Evolutionary conservation across 371 early-diverging fungal genomes (phyloP), one percentile per base, ranked within the genome.

Genomic region (Rhizopus arrhizus): DNA sequence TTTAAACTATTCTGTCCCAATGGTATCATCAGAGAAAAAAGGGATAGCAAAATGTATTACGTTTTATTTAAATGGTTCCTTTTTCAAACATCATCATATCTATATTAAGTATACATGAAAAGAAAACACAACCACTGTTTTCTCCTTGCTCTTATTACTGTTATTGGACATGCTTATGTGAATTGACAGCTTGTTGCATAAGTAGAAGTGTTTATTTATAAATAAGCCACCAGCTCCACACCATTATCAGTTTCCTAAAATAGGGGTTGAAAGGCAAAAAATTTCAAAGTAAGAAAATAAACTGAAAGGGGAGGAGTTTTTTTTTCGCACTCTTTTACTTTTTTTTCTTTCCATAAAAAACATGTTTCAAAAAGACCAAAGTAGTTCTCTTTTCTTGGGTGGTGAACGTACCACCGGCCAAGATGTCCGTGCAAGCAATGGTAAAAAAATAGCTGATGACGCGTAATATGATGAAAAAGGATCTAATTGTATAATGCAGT

Each of bases 351-450:
- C 29, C 40, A 29, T 22, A 38, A 49, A 11, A 41, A 32, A 7
- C 10, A 65, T 65, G 66, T 65, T 56, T 53, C 60, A 61, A 57
- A 60, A 56, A 53, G 61, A 65, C 53, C 66, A 65, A 53, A 65
- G 47, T 38, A 52, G 38, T 22, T 53, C 56, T 6, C 66, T 68
- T 43, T 89, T 91, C 64, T 87, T 93, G 63, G 93, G 93, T 47
- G 99, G 99, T 51, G 86, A 92, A 69, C 89, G 99, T 57, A 91
- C 90, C 58, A 89, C 95, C 13, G 99, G 99, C 38, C 91, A 91
- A 69, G 95, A 94, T 72, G 94, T 98, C 38, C 89, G 99, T 41
- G 78, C 89, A 55, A 95, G 96, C 77, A 98, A 98, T 86, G 97
- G 98, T 96, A 89, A 58, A 70, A 51, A 41, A 7, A 7, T n/a